Percentiles rank a stretch among this genome's conserved stretches.
Evolutionary conservation across 2,329 filamentous ascomycete species (phyloP).

Genomic region (Colletotrichum higginsianum): DNA sequence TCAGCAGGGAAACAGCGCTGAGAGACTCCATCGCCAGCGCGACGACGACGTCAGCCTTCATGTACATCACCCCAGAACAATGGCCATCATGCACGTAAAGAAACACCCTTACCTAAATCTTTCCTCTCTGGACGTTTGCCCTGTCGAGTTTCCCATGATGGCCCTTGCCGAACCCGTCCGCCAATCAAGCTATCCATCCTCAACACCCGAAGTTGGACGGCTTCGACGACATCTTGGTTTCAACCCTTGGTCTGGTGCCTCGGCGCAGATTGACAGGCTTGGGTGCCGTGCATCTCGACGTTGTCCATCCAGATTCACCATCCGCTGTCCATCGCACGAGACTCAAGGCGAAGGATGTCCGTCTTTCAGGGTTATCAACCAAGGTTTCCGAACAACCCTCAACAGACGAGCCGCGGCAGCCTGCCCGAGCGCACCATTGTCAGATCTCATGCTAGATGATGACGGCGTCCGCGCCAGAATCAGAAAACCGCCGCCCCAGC

Average conservation of each 20-base stretch:
- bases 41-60: slow-evolving; percentile 6
- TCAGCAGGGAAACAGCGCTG: not conserved
- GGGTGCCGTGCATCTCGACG: not conserved
- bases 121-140: not conserved
- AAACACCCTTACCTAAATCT: not conserved
- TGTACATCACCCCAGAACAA: not conserved
- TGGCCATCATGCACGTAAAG: slow-evolving; percentile 24
- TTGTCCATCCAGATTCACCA: not conserved
- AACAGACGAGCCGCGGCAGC: not conserved
- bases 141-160: not conserved
- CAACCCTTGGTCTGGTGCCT: not conserved
- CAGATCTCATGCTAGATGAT: slow-evolving; percentile 25
- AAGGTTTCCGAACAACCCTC: not conserved
- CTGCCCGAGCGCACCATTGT: not conserved
- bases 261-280: slow-evolving; percentile 1
- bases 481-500: not conserved
- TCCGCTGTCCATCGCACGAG: slow-evolving; percentile 18
- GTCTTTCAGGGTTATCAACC: not conserved
- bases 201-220: slow-evolving; percentile 9
- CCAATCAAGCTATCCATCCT: slow-evolving; percentile 24
- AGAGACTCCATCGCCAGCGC: not conserved
- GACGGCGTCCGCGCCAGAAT: not conserved
- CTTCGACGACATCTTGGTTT: slow-evolving; percentile 20
- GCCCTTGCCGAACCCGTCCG: slow-evolving; percentile 7
- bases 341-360: slow-evolving; percentile 8